A percentile compares a stretch with the other conserved stretches of the same genome.
Conservation (phyloP, 2,329 filamentous ascomycete genomes). For the Graphilbum fragrans region DNA sequence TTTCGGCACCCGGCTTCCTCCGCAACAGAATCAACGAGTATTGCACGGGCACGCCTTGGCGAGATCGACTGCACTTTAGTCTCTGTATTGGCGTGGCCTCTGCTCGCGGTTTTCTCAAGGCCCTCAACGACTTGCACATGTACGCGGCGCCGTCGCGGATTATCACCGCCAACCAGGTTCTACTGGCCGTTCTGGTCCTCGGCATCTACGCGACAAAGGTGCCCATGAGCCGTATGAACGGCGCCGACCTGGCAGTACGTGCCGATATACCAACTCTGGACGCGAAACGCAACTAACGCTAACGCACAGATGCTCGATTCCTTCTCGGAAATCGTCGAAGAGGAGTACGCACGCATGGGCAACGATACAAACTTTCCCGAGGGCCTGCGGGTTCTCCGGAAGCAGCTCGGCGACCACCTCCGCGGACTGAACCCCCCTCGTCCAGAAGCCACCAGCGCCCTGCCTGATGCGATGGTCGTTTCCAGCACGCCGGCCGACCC, state of each 20-base stretch:
- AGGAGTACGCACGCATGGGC: conserved; percentile 2
- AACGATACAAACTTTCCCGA: too few species aligned
- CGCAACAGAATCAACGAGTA: conserved; percentile 5
- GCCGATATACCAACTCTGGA: too few species aligned
- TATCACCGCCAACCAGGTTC: conserved; percentile 4
- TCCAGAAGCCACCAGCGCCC: neutral
- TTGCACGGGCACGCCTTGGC: conserved; percentile 3
- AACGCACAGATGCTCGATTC: conserved; percentile 3
- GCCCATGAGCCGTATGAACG: conserved; percentile 3
- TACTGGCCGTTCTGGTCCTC: conserved; percentile 4
- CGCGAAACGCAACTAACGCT: too few species aligned
- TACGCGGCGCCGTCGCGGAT: conserved; percentile 1
- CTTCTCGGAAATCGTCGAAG: conserved; percentile 2
- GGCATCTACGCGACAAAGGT: conserved; percentile 6
- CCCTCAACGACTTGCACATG: conserved; percentile 3
- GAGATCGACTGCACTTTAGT: conserved; percentile 5
- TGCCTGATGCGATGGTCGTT: too few species aligned
- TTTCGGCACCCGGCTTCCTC: conserved; percentile 4
- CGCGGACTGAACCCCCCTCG: neutral
- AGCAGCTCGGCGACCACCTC: too few species aligned
- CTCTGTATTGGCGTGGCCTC: conserved; percentile 7
- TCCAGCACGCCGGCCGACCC: too few species aligned
- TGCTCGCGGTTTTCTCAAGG: conserved; percentile 2
- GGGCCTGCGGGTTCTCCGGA: too few species aligned
- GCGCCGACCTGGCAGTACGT: conserved; percentile 2